A percentile compares a stretch with the other conserved stretches of the same genome.
Conservation (phyloP, 1,284 basidiomycete genomes). For the Butyriboletus pseudospeciosus region DNA sequence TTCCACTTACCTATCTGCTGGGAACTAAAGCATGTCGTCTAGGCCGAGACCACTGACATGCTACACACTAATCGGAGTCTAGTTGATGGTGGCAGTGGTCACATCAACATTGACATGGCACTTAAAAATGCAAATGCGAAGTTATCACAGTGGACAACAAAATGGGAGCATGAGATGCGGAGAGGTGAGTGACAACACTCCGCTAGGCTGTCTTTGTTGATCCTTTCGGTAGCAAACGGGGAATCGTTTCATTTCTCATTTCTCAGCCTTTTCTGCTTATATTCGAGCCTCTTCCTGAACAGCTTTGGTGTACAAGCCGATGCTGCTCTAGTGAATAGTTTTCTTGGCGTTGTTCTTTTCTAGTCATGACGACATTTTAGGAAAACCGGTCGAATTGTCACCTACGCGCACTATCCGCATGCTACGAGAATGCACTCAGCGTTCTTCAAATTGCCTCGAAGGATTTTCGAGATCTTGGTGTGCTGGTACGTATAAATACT, state of each 20-base stretch:
- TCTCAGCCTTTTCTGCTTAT: slow-evolving; percentile 67
- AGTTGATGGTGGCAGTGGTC: slow-evolving; percentile 44
- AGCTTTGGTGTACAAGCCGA: slow-evolving; percentile 70
- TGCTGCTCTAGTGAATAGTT: slow-evolving; percentile 47
- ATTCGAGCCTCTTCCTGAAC: slow-evolving; percentile 75
- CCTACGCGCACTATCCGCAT: slow-evolving; percentile 62
- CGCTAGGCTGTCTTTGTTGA: slow-evolving; percentile 8
- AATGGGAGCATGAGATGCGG: slow-evolving; percentile 66
- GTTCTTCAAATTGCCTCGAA: slow-evolving; percentile 64
- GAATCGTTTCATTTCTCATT: slow-evolving; percentile 69
- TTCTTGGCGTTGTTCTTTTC: background rate
- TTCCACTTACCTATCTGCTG: background rate
- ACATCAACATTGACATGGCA: slow-evolving; percentile 66
- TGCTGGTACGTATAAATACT: slow-evolving; percentile 54
- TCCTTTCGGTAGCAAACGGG: slow-evolving; percentile 47
- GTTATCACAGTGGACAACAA: slow-evolving; percentile 63
- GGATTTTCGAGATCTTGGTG: slow-evolving; percentile 68
- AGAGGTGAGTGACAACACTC: slow-evolving; percentile 43
- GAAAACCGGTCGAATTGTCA: slow-evolving; percentile 52
- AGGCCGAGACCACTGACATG: slow-evolving; percentile 74
- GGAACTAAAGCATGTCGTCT: slow-evolving; percentile 11
- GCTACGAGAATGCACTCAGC: slow-evolving; percentile 66
- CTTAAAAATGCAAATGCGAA: slow-evolving; percentile 66
- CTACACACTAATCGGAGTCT: slow-evolving; percentile 55
- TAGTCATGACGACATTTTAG: slow-evolving; percentile 23